These are phyloP conservation scores for Spencermartinsiella europaea DNA, from an alignment of 805 yeast species.

Conservation along the genomic window DNA sequence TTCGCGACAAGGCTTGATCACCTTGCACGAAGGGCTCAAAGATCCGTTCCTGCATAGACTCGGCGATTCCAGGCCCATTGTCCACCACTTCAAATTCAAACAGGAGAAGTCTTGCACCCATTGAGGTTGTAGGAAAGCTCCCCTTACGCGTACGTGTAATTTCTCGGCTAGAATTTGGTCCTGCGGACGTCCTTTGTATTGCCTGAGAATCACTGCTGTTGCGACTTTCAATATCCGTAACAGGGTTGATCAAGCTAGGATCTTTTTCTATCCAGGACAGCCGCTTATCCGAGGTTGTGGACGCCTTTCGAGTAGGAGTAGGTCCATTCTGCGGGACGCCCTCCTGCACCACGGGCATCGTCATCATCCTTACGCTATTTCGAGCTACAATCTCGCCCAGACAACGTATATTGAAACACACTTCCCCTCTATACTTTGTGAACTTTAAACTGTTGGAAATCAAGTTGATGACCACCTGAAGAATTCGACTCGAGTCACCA, in stretches of 20 bases:
- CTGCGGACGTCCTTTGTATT: not conserved
- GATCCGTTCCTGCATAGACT: constrained; percentile 70
- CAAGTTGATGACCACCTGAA: constrained; percentile 84
- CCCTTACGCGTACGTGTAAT: too few relatives aligned
- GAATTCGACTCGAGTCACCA: constrained; percentile 85
- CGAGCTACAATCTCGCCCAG: not conserved
- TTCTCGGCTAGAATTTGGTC: not conserved
- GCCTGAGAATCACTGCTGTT: not conserved
- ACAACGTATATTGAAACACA: constrained; percentile 15
- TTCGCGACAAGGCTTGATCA: constrained; percentile 84
- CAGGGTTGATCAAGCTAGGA: not conserved
- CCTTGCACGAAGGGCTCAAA: constrained; percentile 97
- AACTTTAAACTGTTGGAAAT: constrained; percentile 88
- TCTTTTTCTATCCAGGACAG: not conserved
- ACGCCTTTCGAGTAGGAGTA: not conserved
- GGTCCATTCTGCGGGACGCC: not conserved
- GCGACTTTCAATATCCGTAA: not conserved
- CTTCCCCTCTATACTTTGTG: constrained; percentile 55
- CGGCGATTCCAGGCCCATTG: constrained; percentile 90
- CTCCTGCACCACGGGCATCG: not conserved
- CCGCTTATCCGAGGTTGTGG: not conserved
- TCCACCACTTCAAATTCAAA: constrained; percentile 73
- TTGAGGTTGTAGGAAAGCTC: not conserved
- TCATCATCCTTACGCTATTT: not conserved
- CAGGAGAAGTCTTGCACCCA: not conserved